Conservation (phyloP, 2,329 filamentous ascomycete species). For the Epichloe scottii region DNA sequence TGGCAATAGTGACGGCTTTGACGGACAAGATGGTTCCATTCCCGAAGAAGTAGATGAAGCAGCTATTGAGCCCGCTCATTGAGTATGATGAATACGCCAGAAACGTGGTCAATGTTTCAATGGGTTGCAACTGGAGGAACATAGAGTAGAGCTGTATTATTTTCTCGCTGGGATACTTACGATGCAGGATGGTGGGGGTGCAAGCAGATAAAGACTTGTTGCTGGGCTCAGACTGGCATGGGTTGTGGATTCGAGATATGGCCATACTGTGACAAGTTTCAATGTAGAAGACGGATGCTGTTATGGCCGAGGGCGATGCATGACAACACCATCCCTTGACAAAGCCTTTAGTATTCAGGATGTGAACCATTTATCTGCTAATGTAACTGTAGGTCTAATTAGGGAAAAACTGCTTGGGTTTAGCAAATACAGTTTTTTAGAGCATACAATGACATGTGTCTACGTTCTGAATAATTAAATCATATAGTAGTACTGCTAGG, state of each 20-base stretch:
- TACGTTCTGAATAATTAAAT: too few species aligned
- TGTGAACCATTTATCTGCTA: neutral
- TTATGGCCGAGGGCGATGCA: neutral
- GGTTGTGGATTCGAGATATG: neutral
- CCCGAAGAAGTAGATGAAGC: conserved; percentile 40
- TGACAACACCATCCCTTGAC: neutral
- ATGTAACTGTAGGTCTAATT: conserved; percentile 4
- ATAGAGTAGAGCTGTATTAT: conserved; percentile 5
- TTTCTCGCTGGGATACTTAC: neutral
- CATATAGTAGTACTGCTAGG: too few species aligned
- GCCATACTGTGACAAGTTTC: neutral
- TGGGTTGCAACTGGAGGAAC: neutral
- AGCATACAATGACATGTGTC: too few species aligned
- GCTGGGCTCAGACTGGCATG: neutral
- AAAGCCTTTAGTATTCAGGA: neutral
- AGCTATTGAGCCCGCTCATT: conserved; percentile 9
- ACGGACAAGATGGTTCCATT: conserved; percentile 34
- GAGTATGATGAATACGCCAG: conserved; percentile 1
- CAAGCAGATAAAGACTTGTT: neutral
- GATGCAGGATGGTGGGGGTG: neutral
- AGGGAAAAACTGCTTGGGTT: neutral
- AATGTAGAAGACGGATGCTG: neutral
- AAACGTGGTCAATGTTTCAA: conserved; percentile 3
- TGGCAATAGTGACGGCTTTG: conserved; percentile 29
- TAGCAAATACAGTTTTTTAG: neutral